Base-by-base conservation (phyloP, 306 rosid genomes). In the Sechiopsis laciniata region DNA sequence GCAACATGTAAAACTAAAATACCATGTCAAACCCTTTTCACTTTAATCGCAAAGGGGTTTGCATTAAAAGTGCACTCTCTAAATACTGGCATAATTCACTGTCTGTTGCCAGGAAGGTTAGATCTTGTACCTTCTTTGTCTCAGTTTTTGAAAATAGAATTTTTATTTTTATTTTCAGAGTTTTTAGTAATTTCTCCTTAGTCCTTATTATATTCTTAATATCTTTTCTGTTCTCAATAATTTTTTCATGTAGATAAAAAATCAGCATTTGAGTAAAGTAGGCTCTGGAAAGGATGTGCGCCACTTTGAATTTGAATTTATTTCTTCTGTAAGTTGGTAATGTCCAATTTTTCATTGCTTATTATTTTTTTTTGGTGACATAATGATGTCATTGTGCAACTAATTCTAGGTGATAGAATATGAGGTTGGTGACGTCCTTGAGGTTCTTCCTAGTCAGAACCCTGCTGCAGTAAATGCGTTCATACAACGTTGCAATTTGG, bases 361-460 rank as follows among this genome's bases (percentile, higher is more conserved):
- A n/a, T 21, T 26, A 26, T 13, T 15, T 19, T 8, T 16, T 24
- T 51, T 24, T 57, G 56, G 32, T 42, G 78, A 72, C 63, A 72
- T 69, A 54, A 51, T 48, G 16, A 55, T 62, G 29, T 24, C 61
- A 64, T 40, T 71, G 75, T 54, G 45, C 5, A 78, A 67, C 51
- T 75, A 77, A 76, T 64, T 74, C 73, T 82, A 88, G 96, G 87
- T 71, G 63, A 53, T 86, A 74, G 74, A 85, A 69, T 93, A 93
- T 74, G 87, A 87, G 72, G 83, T 71, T 56, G 98, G 98, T 78
- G 97, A 87, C 69, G 76, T 81, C 72, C 85, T 93, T 57, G 98
- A 93, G 76, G 78, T 90, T 80, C 97, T 93, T 55, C 97, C 98
- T 20, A 74, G 83, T 80, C 98, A 93, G 85, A 83, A 78, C 75